phyloP scores from a whole-genome alignment of 495 filamentous ascomycete genomes.

The Aspergillus baeticus region DNA sequence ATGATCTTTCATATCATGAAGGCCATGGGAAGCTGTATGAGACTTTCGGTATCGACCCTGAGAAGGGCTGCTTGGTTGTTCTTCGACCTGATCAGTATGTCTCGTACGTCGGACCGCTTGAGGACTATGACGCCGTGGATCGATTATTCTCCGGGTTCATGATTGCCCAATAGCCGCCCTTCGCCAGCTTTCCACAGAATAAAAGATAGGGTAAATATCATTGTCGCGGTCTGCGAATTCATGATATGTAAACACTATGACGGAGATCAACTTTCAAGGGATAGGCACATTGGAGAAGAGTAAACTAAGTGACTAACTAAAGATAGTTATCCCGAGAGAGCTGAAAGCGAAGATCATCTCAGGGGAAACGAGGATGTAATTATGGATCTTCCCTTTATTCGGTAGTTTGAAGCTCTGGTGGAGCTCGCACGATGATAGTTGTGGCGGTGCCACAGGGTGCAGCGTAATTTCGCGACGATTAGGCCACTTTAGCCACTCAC shows the following conservation, averaged over 20 bases:
- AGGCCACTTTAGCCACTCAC: neutral
- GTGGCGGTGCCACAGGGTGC: conserved; percentile 17
- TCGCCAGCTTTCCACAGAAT: neutral
- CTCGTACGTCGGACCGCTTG: conserved; percentile 4
- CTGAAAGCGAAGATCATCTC: neutral
- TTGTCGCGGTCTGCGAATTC: too few relatives aligned
- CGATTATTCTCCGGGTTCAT: conserved; percentile 4
- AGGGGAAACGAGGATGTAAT: conserved; percentile 13
- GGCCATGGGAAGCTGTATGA: conserved; percentile 20
- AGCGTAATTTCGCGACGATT: neutral
- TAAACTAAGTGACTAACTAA: conserved; percentile 1
- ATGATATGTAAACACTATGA: too few relatives aligned
- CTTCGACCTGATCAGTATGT: conserved; percentile 2
- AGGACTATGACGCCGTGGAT: conserved; percentile 9
- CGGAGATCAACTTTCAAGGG: too few relatives aligned
- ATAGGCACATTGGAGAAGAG: neutral
- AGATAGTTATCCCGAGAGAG: conserved; percentile 2
- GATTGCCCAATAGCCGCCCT: neutral
- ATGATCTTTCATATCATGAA: conserved; percentile 8
- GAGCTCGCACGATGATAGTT: neutral
- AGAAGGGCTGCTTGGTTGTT: conserved; percentile 2
- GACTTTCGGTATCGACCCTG: neutral
- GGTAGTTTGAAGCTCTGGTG: too few relatives aligned
- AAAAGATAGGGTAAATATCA: neutral
- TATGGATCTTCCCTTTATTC: too few relatives aligned